Evolutionary conservation across 371 early-diverging fungal species (phyloP).

Genomic region (Zychaea mexicana): DNA sequence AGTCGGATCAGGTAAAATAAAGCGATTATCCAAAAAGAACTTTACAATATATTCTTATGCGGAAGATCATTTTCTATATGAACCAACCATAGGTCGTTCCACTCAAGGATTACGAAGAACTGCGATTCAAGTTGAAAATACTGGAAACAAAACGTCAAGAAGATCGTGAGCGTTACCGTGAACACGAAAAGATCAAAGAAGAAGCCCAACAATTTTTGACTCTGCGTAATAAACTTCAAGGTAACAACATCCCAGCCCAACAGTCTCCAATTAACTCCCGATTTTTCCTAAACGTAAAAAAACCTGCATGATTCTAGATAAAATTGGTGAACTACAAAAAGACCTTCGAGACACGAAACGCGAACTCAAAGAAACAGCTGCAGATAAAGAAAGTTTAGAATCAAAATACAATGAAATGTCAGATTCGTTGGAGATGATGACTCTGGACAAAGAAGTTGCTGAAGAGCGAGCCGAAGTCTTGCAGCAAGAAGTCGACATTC

Average conservation of each 20-base stretch:
- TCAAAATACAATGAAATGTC: constrained; percentile 67
- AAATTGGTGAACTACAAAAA: constrained; percentile 70
- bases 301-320: constrained; percentile 35
- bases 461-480: constrained; percentile 84
- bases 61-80: no score
- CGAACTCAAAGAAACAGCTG: constrained; percentile 53
- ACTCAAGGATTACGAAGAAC: constrained; percentile 78
- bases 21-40: background rate
- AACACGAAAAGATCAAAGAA: constrained; percentile 73
- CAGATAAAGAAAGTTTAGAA: constrained; percentile 71
- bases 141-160: constrained; percentile 83
- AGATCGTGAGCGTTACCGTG: constrained; percentile 74
- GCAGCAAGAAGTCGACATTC: constrained; percentile 71
- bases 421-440: constrained; percentile 83
- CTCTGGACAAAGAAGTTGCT: constrained; percentile 91
- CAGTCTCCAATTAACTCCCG: no score
- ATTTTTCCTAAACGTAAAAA: no score
- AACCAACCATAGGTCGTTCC: constrained; percentile 39
- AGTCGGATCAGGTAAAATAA: constrained; percentile 37
- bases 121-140: constrained; percentile 75
- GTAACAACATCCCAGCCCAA: no score
- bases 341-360: constrained; percentile 70
- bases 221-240: constrained; percentile 69
- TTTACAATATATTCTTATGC: no score
- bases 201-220: constrained; percentile 76